Conservation (phyloP, 106 monocot genomes). For the Ottelia alismoides region DNA sequence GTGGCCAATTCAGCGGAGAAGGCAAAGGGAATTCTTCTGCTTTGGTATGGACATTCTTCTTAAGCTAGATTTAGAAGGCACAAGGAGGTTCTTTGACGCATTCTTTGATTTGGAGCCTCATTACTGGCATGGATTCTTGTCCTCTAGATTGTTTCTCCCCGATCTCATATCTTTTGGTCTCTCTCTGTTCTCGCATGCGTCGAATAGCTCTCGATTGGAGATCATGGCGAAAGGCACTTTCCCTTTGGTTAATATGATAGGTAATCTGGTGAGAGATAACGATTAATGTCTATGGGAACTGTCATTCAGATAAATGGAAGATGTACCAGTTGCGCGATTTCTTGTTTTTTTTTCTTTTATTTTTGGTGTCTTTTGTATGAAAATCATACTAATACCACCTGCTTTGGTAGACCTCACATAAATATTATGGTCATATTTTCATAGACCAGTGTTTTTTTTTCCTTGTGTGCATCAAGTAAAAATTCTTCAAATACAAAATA, state of each 20-base stretch:
- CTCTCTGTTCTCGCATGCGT: conserved; percentile 66
- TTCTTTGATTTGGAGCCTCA: conserved; percentile 85
- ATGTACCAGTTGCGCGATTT: too few species aligned
- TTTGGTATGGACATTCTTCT: conserved; percentile 96
- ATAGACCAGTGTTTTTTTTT: too few species aligned
- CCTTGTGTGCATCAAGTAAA: too few species aligned
- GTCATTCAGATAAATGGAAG: too few species aligned
- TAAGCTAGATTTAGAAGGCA: conserved; percentile 84
- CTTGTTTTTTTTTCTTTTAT: too few species aligned
- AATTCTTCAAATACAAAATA: too few species aligned
- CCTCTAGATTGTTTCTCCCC: conserved; percentile 84
- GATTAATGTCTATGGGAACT: too few species aligned
- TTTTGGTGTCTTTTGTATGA: too few species aligned
- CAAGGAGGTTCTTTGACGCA: conserved; percentile 76
- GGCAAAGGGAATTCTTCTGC: conserved; percentile 99
- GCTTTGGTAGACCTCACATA: too few species aligned
- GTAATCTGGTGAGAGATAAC: conserved; percentile 53
- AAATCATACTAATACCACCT: too few species aligned
- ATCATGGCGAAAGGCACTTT: conserved; percentile 86
- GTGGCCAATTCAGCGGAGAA: conserved; percentile 81
- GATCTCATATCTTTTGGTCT: conserved; percentile 75
- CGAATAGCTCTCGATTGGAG: conserved; percentile 68
- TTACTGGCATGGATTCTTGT: conserved; percentile 96
- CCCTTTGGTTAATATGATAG: conserved; percentile 71
- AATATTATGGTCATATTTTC: too few species aligned